Conservation (phyloP, 768 basidiomycete genomes). For the Leccinum incarnatum region DNA sequence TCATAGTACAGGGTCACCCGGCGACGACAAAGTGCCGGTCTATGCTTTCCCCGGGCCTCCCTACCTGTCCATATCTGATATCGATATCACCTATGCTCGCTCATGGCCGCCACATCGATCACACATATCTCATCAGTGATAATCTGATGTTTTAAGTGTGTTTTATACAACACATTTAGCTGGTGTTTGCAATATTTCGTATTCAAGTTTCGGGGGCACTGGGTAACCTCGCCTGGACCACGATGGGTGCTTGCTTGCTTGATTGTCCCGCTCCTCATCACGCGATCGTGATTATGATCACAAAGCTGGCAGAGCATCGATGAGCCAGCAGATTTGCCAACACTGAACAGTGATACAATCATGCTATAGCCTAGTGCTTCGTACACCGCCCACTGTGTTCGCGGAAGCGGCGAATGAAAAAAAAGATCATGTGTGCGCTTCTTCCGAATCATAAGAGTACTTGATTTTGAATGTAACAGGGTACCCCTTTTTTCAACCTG, state of each 20-base stretch:
- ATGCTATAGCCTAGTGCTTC: not conserved
- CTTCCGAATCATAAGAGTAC: not conserved
- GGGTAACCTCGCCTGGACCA: not conserved
- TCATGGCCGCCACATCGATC: constrained; percentile 10
- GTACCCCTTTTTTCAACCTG: not conserved
- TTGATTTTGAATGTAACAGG: not conserved
- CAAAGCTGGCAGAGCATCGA: not conserved
- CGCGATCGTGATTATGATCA: not conserved
- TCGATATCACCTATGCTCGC: constrained; percentile 7
- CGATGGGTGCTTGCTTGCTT: not conserved
- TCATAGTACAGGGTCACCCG: not conserved
- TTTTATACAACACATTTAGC: not conserved
- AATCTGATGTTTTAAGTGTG: not conserved
- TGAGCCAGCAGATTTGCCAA: not conserved
- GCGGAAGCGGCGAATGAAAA: not conserved
- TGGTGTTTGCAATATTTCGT: not conserved
- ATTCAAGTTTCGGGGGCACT: not conserved
- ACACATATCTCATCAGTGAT: not conserved
- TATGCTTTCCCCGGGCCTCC: not conserved
- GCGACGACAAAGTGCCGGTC: not conserved
- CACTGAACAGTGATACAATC: not conserved
- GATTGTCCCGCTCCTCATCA: not conserved
- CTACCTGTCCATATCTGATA: not conserved
- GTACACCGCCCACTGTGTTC: not conserved
- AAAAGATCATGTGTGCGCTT: not conserved